Evolutionary conservation across 176 grass and related monocot genomes (phyloP).

Genomic region (Poa annua): DNA sequence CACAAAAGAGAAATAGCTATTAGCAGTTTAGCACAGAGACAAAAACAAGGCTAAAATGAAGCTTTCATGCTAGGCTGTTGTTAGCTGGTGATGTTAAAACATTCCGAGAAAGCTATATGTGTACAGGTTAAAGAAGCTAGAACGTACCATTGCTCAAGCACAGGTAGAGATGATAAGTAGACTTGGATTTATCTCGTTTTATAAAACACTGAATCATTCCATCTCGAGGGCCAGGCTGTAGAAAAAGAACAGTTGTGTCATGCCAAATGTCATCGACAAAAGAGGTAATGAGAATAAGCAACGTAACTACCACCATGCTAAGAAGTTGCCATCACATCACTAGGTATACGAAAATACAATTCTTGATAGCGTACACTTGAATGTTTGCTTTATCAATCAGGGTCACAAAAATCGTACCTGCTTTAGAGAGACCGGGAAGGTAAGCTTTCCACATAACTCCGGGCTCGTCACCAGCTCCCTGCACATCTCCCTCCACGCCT

Average conservation of each 20-base stretch:
- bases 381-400: not conserved
- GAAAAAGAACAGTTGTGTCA: conserved; percentile 34
- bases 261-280: not conserved
- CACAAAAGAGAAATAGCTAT: not conserved
- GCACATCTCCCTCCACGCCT: conserved; percentile 94
- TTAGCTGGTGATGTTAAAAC: not conserved
- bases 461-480: conserved; percentile 86
- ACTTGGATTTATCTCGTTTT: conserved; percentile 96
- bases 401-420: conserved; percentile 59
- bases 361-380: not conserved
- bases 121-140: not conserved
- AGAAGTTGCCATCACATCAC: conserved; percentile 8
- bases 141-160: conserved; percentile 81
- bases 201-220: conserved; percentile 96
- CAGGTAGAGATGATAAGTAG: conserved; percentile 92
- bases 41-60: not conserved
- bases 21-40: not conserved
- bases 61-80: not conserved
- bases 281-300: conserved; percentile 9
- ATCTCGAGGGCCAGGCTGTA: conserved; percentile 86
- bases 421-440: conserved; percentile 93
- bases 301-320: not conserved
- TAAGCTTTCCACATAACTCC: conserved; percentile 85
- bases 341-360: not conserved
- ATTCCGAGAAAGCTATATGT: not conserved